These are phyloP conservation scores for Balansia obtecta DNA, from an alignment of 2,329 filamentous ascomycete species.

Conservation along the genomic window DNA sequence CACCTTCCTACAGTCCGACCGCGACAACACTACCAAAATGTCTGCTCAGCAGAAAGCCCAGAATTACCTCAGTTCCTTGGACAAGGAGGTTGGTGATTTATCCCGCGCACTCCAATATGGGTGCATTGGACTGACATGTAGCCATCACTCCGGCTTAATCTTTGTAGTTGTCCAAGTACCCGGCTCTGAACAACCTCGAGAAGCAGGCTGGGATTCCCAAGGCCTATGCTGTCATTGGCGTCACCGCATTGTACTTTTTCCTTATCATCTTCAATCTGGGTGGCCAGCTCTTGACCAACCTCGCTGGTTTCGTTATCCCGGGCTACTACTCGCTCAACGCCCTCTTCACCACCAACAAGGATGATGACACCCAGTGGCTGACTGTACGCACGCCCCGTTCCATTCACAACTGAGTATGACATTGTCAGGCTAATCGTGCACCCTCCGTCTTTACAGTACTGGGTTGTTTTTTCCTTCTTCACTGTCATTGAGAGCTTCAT, in stretches of 20 bases:
- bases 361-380: slow-evolving; percentile 73
- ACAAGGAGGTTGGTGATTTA: slow-evolving; percentile 59
- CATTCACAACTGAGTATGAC: background rate
- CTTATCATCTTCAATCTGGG: slow-evolving; percentile 88
- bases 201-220: slow-evolving; percentile 74
- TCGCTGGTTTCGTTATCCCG: slow-evolving; percentile 71
- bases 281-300: slow-evolving; percentile 76
- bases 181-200: slow-evolving; percentile 72
- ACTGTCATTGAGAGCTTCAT: slow-evolving; percentile 73
- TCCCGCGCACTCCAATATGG: background rate
- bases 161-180: slow-evolving; percentile 70
- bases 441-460: slow-evolving; percentile 48
- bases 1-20: slow-evolving; percentile 8
- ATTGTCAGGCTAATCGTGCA: background rate
- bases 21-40: slow-evolving; percentile 36
- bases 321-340: slow-evolving; percentile 75
- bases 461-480: slow-evolving; percentile 75
- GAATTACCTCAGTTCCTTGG: slow-evolving; percentile 65
- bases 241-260: slow-evolving; percentile 74
- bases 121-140: slow-evolving; percentile 9
- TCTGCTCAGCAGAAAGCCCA: slow-evolving; percentile 64
- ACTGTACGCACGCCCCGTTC: slow-evolving; percentile 38
- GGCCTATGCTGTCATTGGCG: slow-evolving; percentile 68
- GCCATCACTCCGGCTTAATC: background rate
- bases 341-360: slow-evolving; percentile 57